phyloP scores from a whole-genome alignment of 1,284 basidiomycete genomes.

The Cryptococcus jaspeensis region DNA sequence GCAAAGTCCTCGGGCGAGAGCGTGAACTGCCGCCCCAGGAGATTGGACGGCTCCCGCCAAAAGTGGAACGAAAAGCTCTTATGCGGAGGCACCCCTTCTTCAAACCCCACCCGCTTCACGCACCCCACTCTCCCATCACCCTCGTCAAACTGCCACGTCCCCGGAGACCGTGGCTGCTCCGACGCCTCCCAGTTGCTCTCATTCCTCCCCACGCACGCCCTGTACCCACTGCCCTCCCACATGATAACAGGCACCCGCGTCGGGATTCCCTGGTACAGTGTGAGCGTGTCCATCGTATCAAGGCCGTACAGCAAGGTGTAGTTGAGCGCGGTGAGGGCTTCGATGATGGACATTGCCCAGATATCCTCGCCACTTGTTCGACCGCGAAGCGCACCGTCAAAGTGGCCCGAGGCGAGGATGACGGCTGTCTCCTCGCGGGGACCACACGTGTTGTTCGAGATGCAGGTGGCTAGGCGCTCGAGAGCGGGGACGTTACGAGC shows the following conservation, averaged over 20 bases:
- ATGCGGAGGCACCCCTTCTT: constrained; percentile 29
- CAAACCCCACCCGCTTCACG: constrained; percentile 19
- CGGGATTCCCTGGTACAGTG: constrained; percentile 38
- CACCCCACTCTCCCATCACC: constrained; percentile 18
- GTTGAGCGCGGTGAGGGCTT: constrained; percentile 29
- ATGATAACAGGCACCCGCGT: constrained; percentile 33
- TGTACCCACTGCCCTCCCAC: constrained; percentile 19
- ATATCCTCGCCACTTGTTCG: constrained; percentile 31
- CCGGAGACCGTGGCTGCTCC: constrained; percentile 4
- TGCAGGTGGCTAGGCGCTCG: constrained; percentile 24
- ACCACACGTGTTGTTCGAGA: constrained; percentile 19
- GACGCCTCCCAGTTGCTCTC: constrained; percentile 17
- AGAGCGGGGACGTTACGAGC: no score
- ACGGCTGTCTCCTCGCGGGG: constrained; percentile 28
- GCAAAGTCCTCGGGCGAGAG: no score
- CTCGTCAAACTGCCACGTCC: constrained; percentile 16
- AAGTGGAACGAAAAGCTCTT: no score
- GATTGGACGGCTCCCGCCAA: no score
- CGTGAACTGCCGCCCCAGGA: no score
- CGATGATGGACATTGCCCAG: constrained; percentile 33
- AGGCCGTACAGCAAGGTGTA: constrained; percentile 36
- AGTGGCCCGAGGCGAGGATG: constrained; percentile 25
- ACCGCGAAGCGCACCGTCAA: constrained; percentile 20
- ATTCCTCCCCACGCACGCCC: constrained; percentile 22
- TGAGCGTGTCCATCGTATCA: constrained; percentile 31